These are phyloP conservation scores for Rhamnella rubrinervis DNA, from an alignment of 331 rosid genomes.

Conservation along the genomic window DNA sequence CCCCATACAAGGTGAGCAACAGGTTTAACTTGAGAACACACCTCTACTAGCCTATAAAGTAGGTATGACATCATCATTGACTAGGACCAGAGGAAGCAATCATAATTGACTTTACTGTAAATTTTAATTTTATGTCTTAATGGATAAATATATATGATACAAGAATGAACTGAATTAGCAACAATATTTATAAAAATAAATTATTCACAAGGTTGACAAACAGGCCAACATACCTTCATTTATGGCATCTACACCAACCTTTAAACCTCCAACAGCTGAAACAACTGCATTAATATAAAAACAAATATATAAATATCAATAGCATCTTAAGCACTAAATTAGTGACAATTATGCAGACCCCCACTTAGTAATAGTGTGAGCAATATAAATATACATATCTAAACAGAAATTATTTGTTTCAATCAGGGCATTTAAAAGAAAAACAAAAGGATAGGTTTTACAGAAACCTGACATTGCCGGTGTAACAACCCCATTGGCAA, in stretches of 20 bases:
- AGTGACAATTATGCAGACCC: not conserved
- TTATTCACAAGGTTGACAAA: constrained; percentile 8
- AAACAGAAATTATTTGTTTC: not conserved
- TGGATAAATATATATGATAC: not conserved
- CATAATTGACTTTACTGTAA: not conserved
- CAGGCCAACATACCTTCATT: constrained; percentile 53
- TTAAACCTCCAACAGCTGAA: constrained; percentile 87
- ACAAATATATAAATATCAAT: constrained; percentile 4
- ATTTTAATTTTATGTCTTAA: not conserved
- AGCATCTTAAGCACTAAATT: constrained; percentile 9
- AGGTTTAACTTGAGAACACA: no score
- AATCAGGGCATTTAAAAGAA: not conserved
- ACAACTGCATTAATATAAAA: constrained; percentile 53
- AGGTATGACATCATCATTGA: no score
- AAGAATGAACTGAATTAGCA: not conserved
- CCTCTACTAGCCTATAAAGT: no score
- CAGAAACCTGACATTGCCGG: constrained; percentile 94
- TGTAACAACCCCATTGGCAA: constrained; percentile 96
- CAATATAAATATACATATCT: not conserved
- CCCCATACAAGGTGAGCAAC: no score
- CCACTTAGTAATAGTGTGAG: not conserved
- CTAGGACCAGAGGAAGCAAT: no score
- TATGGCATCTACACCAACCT: constrained; percentile 64
- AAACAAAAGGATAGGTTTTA: constrained; percentile 1
- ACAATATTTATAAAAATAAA: not conserved